Percentiles rank a stretch among this genome's conserved stretches.
Conservation (phyloP, 108 stramenopile species). For the Fragilaria radians region DNA sequence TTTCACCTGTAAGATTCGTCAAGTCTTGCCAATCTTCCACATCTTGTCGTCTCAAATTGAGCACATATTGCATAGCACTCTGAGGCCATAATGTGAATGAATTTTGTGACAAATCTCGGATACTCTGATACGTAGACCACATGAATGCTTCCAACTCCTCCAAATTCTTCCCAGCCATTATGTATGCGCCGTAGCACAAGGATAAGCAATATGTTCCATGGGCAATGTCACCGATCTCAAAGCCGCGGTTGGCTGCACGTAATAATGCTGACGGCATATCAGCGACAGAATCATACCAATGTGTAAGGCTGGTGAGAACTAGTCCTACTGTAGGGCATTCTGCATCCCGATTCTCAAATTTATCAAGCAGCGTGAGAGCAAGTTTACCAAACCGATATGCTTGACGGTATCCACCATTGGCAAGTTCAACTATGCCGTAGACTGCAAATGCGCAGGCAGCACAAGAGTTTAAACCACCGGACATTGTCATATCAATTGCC, state of each 20-base stretch:
- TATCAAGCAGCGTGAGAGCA: background rate
- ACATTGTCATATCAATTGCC: background rate
- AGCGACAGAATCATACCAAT: background rate
- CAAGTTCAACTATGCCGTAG: background rate
- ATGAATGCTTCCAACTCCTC: background rate
- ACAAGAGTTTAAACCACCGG: background rate
- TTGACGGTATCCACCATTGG: background rate
- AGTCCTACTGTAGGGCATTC: background rate
- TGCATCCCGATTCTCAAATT: background rate
- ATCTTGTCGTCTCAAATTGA: background rate
- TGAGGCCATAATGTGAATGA: background rate
- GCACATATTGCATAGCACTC: background rate
- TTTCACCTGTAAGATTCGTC: background rate
- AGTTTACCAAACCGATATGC: background rate
- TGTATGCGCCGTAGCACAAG: background rate
- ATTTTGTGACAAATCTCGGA: background rate
- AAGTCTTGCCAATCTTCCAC: background rate
- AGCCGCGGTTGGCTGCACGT: background rate
- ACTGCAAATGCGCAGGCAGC: background rate
- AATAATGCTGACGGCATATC: background rate
- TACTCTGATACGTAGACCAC: background rate
- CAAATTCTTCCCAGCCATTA: background rate
- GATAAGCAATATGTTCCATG: background rate
- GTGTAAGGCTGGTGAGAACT: background rate
- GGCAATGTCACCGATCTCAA: background rate